These are phyloP conservation scores for Gautieria morchelliformis DNA, from an alignment of 768 basidiomycete genomes.

Conservation along the genomic window DNA sequence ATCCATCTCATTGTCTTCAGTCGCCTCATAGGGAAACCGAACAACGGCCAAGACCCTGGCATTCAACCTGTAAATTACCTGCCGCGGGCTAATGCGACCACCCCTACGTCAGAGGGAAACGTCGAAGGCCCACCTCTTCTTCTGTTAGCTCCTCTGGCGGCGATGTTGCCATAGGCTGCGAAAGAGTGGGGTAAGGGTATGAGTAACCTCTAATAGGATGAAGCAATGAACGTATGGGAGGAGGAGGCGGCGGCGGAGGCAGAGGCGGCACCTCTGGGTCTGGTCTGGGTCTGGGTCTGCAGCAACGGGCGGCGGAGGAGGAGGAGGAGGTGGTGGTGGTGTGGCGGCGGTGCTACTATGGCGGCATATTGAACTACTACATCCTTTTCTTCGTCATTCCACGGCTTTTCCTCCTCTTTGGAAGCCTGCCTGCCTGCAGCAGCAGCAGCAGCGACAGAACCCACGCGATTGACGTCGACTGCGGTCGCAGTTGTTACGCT, in stretches of 20 bases:
- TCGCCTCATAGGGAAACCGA: conserved; percentile 35
- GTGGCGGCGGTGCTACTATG: conserved; percentile 26
- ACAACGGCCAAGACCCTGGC: conserved; percentile 5
- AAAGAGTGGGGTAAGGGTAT: neutral
- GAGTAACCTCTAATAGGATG: too few relatives aligned
- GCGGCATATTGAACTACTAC: neutral
- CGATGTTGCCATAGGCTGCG: neutral
- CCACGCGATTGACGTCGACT: conserved; percentile 34
- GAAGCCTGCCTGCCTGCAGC: conserved; percentile 13
- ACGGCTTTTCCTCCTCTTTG: neutral
- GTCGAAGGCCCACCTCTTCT: neutral
- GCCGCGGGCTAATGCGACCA: neutral
- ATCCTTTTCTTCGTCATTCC: neutral
- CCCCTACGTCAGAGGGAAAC: neutral
- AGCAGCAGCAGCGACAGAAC: conserved; percentile 35
- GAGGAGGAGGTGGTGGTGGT: too few relatives aligned
- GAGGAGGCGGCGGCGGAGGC: conserved; percentile 28
- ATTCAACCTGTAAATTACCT: neutral
- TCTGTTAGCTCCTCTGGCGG: neutral
- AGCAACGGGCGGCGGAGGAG: conserved; percentile 22
- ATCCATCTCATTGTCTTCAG: conserved; percentile 80
- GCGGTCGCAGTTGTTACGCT: conserved; percentile 31
- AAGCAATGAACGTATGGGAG: neutral
- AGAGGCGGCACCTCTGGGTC: conserved; percentile 35
- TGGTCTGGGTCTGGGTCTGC: conserved; percentile 19